Evolutionary conservation across 768 basidiomycete genomes (phyloP).

Genomic region (Suillus discolor): DNA sequence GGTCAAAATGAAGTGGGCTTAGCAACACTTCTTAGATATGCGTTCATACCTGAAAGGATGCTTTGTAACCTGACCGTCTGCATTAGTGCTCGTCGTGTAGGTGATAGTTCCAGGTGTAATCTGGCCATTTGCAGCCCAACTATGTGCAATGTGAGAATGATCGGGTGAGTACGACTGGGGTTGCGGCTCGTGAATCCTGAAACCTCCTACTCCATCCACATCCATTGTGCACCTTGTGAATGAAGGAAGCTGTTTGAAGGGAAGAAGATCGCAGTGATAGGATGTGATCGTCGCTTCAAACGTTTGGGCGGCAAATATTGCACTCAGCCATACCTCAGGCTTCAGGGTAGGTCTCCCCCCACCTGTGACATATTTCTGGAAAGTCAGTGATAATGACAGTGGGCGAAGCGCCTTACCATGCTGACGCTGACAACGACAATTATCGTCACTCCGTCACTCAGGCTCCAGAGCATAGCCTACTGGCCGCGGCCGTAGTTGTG

Average conservation of each 20-base stretch:
- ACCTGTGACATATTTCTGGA: too few species aligned
- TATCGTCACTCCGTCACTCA: too few species aligned
- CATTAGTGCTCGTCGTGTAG: constrained; percentile 66
- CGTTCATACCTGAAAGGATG: constrained; percentile 71
- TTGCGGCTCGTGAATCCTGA: constrained; percentile 28
- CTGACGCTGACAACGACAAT: too few species aligned
- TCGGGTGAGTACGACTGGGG: constrained; percentile 28
- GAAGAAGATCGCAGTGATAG: constrained; percentile 11
- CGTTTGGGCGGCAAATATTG: neutral
- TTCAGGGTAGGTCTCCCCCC: neutral
- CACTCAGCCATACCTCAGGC: neutral
- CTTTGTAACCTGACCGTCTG: constrained; percentile 65
- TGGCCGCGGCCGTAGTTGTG: too few species aligned
- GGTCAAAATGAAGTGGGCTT: constrained; percentile 6
- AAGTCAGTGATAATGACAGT: too few species aligned
- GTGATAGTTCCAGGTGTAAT: constrained; percentile 71
- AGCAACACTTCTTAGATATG: neutral
- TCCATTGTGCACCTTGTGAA: constrained; percentile 22
- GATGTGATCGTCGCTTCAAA: constrained; percentile 18
- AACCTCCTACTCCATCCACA: constrained; percentile 16
- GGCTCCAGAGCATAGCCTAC: too few species aligned
- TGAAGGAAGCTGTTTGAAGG: constrained; percentile 10
- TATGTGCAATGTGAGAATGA: neutral
- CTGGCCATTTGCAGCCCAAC: constrained; percentile 32
- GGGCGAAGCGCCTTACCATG: too few species aligned